phyloP scores from a whole-genome alignment of 108 stramenopile species.

The Nannochloropsis salina region DNA sequence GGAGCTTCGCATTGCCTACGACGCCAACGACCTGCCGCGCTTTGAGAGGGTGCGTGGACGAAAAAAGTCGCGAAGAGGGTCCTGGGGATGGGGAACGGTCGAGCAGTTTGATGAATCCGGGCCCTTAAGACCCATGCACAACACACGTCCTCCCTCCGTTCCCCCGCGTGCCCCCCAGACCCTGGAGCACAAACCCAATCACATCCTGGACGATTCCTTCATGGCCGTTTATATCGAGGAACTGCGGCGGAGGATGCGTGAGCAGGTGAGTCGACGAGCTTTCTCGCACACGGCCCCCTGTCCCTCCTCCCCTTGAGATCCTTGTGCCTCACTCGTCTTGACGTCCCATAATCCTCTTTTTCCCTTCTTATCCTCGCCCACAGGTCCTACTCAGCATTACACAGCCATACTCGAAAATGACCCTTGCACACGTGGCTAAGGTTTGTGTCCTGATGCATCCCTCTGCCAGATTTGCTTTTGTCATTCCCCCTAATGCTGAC shows the following conservation, averaged over 20 bases:
- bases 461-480: neutral
- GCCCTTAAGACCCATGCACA: too few relatives aligned
- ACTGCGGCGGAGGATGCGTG: constrained; percentile 45
- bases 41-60: constrained; percentile 36
- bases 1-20: constrained; percentile 44
- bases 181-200: constrained; percentile 30
- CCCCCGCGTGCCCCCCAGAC: neutral
- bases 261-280: neutral
- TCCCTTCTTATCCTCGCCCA: neutral
- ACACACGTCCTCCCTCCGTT: neutral
- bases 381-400: constrained; percentile 41
- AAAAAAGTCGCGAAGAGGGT: neutral
- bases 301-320: neutral
- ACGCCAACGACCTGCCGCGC: constrained; percentile 38
- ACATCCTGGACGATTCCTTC: constrained; percentile 42
- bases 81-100: too few relatives aligned
- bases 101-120: too few relatives aligned
- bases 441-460: constrained; percentile 22
- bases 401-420: constrained; percentile 34
- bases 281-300: neutral
- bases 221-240: constrained; percentile 44
- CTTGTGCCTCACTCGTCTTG: neutral
- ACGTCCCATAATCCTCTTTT: neutral
- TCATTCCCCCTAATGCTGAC: neutral
- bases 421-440: neutral